Evolutionary conservation across 2,329 filamentous ascomycete genomes (phyloP).

Genomic region (Fusarium hostae): DNA sequence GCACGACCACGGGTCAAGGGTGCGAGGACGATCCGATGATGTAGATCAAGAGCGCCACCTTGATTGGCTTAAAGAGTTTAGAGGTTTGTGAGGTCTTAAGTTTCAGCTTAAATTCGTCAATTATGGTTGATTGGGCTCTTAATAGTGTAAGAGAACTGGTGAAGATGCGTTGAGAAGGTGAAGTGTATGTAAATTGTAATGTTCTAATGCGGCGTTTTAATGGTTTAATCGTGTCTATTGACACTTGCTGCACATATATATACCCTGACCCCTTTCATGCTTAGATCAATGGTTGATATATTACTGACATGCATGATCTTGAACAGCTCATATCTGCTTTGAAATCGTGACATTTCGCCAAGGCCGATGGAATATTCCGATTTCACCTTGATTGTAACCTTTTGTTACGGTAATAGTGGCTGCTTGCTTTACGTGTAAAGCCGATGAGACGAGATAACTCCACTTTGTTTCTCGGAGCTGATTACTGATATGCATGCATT

Average conservation of each 20-base stretch:
- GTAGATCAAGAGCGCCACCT: slow-evolving; percentile 50
- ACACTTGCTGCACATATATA: not conserved
- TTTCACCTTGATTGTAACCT: too few relatives aligned
- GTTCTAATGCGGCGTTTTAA: not conserved
- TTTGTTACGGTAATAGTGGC: not conserved
- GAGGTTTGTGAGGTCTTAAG: not conserved
- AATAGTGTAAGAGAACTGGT: too few relatives aligned
- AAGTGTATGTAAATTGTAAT: not conserved
- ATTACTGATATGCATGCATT: not conserved
- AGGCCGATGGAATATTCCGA: accelerated
- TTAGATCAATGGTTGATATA: not conserved
- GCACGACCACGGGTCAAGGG: slow-evolving; percentile 67
- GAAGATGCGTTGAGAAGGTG: not conserved
- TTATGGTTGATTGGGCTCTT: not conserved
- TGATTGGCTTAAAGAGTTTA: slow-evolving; percentile 55
- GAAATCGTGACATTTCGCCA: not conserved
- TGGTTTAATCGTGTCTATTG: not conserved
- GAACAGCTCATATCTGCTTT: not conserved
- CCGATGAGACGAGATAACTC: not conserved
- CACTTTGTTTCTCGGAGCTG: not conserved
- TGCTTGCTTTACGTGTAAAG: not conserved
- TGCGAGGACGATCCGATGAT: slow-evolving; percentile 62
- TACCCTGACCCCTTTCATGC: not conserved
- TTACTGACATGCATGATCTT: not conserved
- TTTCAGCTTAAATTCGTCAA: not conserved